Base-by-base conservation (phyloP, 2,329 filamentous ascomycete genomes). In the Penicillium sp. region DNA sequence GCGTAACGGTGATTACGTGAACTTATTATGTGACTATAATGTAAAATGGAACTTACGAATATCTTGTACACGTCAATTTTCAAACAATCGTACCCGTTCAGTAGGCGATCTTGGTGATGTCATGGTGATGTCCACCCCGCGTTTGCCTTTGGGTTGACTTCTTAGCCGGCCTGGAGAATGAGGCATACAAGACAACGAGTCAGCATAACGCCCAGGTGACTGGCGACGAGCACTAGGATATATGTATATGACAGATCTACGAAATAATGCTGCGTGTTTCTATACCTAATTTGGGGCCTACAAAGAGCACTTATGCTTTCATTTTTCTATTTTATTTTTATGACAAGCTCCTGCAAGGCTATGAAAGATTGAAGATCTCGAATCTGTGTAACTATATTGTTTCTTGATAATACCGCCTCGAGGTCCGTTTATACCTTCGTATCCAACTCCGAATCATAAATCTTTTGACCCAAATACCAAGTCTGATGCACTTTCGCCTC, bases 401-500 rank as follows among this genome's bases (percentile, higher is more conserved):
- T 33, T 33, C 31, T 33, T 27, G 16, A 16, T 33, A 33, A 16
- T 11, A 33, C 14, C 31, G 16, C 13, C 31, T 13, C 16, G n/a
- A 19, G 2, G 2, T 9, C 29, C 6, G 10, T 33, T 16, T 50
- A 57, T 45, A n/a, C 9, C 39, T 46, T 26, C 52, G 35, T 26
- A 37, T 29, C 23, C 23, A 26, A 13, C 19, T 39, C 42, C 7
- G 54, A 57, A 53, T 65, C 58, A 61, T 60, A 76, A 2, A 74
- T 71, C 57, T 63, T 73, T 57, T 60, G 60, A 2, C 79, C 79
- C 19, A 64, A 68, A 62, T 78, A 78, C 78, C 79, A 81, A 4
- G 79, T 81, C 66, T 81, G 69, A 31, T 53, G 58, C 0, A 81
- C 72, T 59, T 63, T 72, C 1, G 74, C 78, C 33, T 75, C 65